Evolutionary conservation across 2,329 filamentous ascomycete genomes (phyloP).

Genomic region (Cordyceps pruinosa): DNA sequence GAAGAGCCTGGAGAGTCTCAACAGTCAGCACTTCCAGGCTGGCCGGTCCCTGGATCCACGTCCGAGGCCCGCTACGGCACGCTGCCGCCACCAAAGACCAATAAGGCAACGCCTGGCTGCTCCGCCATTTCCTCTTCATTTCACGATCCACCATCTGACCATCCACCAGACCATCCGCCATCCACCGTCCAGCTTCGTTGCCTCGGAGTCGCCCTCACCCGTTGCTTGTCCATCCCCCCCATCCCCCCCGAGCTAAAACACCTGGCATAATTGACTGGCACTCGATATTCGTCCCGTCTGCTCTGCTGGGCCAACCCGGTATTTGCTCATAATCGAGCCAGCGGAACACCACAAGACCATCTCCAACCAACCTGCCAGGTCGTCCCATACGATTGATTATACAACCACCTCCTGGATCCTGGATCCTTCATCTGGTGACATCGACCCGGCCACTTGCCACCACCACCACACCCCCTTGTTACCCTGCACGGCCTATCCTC

Average conservation of each 20-base stretch:
- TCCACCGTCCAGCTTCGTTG: background rate
- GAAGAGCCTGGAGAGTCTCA: too few species aligned
- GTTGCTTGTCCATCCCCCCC: background rate
- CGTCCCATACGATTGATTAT: background rate
- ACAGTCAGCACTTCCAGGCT: too few species aligned
- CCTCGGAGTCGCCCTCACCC: constrained; percentile 5
- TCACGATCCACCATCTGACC: constrained; percentile 6
- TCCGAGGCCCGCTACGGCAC: too few species aligned
- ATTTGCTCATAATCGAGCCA: too few species aligned
- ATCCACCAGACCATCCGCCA: background rate
- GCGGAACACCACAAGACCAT: too few species aligned
- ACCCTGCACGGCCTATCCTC: background rate
- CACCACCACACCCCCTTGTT: background rate
- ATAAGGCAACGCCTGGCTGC: constrained; percentile 9
- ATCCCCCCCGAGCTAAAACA: background rate
- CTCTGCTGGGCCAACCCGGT: constrained; percentile 4
- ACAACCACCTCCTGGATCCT: constrained; percentile 8
- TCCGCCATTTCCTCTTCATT: constrained; percentile 10
- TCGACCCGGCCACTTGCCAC: constrained; percentile 1
- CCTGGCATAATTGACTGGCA: background rate
- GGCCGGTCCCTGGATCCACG: too few species aligned
- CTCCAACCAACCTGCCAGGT: background rate
- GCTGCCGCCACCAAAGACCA: background rate
- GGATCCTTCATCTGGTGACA: constrained; percentile 3
- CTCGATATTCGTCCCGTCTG: background rate